phyloP scores from a whole-genome alignment of 2,329 filamentous ascomycete species.

The Talaromyces sp. region DNA sequence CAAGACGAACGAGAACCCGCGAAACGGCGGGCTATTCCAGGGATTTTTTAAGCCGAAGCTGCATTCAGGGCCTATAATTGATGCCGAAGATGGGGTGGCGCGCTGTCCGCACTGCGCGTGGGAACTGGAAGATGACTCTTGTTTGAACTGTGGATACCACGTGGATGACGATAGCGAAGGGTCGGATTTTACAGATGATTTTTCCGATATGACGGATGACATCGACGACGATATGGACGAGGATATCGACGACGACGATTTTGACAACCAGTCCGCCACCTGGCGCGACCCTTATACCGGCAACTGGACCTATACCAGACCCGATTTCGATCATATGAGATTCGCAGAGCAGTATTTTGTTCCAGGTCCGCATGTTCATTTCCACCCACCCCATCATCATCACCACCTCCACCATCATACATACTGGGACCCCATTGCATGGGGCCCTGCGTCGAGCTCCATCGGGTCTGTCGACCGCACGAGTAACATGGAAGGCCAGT shows the following conservation, averaged over 20 bases:
- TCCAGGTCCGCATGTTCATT: not conserved
- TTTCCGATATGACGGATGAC: slow-evolving; percentile 40
- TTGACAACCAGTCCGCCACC: not conserved
- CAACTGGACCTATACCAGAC: not conserved
- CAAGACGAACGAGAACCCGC: slow-evolving; percentile 47
- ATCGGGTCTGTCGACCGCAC: not conserved
- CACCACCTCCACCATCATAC: slow-evolving; percentile 3
- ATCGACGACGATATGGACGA: slow-evolving; percentile 26
- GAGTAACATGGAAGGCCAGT: not conserved
- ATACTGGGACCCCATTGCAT: not conserved
- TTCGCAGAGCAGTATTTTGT: not conserved
- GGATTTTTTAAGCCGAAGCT: slow-evolving; percentile 47
- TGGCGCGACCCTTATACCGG: not conserved
- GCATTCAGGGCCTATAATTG: slow-evolving; percentile 42
- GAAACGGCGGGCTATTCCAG: slow-evolving; percentile 57
- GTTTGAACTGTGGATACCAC: slow-evolving; percentile 51
- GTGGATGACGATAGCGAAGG: slow-evolving; percentile 38
- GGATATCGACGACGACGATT: slow-evolving; percentile 10
- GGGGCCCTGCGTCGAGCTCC: not conserved
- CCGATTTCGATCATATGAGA: not conserved
- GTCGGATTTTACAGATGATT: slow-evolving; percentile 25
- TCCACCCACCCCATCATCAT: slow-evolving; percentile 2
- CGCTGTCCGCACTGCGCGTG: slow-evolving; percentile 59
- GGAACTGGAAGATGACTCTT: slow-evolving; percentile 56
- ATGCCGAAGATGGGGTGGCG: slow-evolving; percentile 55